Conservation (phyloP, 345 rosid species). For the Eucalyptus curtisii region DNA sequence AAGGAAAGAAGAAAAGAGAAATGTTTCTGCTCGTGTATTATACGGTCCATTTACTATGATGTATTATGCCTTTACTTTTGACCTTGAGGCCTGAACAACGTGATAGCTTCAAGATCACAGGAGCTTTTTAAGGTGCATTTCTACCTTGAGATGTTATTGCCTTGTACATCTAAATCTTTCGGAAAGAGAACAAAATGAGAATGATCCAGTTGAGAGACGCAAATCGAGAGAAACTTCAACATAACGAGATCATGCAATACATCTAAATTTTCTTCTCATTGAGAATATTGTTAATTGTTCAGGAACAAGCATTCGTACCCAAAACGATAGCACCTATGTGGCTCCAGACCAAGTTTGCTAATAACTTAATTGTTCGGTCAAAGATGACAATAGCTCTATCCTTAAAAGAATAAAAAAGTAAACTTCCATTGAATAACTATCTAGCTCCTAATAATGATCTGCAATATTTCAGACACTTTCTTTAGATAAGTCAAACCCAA, state of each 20-base stretch:
- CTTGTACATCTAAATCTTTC: neutral
- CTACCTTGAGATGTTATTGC: neutral
- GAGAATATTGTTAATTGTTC: neutral
- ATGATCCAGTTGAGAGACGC: neutral
- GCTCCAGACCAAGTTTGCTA: neutral
- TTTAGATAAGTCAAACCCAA: conserved; percentile 14
- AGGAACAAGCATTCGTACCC: neutral
- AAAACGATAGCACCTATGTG: neutral
- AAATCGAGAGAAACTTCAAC: neutral
- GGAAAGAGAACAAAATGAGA: neutral
- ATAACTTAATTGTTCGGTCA: neutral
- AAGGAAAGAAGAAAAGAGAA: neutral
- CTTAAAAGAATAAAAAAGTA: neutral
- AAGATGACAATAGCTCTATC: neutral
- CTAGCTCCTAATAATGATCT: neutral
- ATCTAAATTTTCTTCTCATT: neutral
- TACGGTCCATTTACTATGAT: neutral
- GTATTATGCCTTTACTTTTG: neutral
- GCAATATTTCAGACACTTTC: conserved; percentile 24
- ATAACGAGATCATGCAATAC: neutral
- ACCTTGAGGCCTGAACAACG: neutral
- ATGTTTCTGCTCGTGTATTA: neutral
- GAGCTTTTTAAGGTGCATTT: neutral
- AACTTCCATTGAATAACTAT: neutral
- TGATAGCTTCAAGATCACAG: neutral